Conservation (phyloP, 1,284 basidiomycete species). For the Ceratobasidium papillatum region DNA sequence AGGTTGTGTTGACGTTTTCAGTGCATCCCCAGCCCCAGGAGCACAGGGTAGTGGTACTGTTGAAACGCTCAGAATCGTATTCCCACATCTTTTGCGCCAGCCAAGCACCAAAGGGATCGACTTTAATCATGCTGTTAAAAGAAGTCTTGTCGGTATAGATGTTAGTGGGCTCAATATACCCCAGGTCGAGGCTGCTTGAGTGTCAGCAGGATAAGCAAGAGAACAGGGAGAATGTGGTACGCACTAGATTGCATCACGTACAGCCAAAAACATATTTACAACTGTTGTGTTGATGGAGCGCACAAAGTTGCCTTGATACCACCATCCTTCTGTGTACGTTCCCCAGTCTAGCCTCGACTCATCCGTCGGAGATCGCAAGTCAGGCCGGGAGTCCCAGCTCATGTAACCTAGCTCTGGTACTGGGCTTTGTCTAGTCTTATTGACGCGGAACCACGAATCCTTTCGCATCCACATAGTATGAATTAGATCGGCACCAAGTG, state of each 20-base stretch:
- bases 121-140: conserved; percentile 2
- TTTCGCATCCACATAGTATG: background rate
- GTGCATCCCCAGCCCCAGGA: conserved; percentile 21
- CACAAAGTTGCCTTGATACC: background rate
- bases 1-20: background rate
- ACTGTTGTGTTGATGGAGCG: background rate
- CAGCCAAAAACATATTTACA: background rate
- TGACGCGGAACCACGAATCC: background rate
- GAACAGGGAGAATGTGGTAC: background rate
- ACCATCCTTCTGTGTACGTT: conserved; percentile 7
- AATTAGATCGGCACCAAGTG: background rate
- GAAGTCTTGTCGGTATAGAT: conserved; percentile 19
- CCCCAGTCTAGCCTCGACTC: background rate
- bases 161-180: background rate
- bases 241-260: conserved; percentile 24
- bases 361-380: background rate
- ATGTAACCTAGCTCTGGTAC: background rate
- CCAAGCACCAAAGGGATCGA: background rate
- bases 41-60: background rate
- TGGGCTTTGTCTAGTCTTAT: background rate
- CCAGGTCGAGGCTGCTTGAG: conserved; percentile 14
- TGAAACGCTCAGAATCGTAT: background rate
- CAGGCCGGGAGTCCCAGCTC: background rate
- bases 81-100: background rate
- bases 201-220: background rate